Conservation (phyloP, 2,329 filamentous ascomycete species). For the Pestalotiopsis sp. region DNA sequence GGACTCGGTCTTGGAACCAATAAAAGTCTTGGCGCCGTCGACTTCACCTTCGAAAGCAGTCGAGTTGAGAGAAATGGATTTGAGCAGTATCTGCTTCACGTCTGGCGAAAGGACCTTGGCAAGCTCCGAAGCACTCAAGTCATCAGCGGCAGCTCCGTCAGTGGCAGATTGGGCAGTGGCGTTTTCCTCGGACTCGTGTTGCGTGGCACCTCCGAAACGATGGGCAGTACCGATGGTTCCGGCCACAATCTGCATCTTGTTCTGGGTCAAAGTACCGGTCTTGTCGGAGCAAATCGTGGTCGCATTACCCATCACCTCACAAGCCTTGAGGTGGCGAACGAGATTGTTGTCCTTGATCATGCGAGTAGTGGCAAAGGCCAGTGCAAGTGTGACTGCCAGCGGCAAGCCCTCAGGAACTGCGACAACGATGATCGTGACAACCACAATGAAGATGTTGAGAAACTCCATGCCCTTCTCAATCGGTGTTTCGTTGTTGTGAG, state of each 20-base stretch:
- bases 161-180: conserved; percentile 13
- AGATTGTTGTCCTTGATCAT: conserved; percentile 80
- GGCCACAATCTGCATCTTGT: conserved; percentile 69
- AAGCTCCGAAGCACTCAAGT: conserved; percentile 49
- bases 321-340: conserved; percentile 75
- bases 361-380: conserved; percentile 75
- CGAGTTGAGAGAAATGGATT: conserved; percentile 67
- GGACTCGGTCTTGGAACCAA: conserved; percentile 79
- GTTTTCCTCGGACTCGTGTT: conserved; percentile 20
- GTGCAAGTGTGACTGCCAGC: conserved; percentile 74
- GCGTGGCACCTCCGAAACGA: conserved; percentile 49
- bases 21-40: conserved; percentile 66
- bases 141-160: conserved; percentile 18
- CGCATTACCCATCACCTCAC: conserved; percentile 81
- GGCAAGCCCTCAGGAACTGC: conserved; percentile 79
- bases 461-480: conserved; percentile 79
- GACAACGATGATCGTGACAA: conserved; percentile 79
- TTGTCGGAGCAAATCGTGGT: conserved; percentile 72
- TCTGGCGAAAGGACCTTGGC: conserved; percentile 44
- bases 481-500: conserved; percentile 52
- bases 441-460: conserved; percentile 75
- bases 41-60: conserved; percentile 77
- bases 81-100: conserved; percentile 55
- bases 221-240: conserved; percentile 58
- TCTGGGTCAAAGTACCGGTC: conserved; percentile 68